Base-by-base conservation (phyloP, 2,329 filamentous ascomycete species). In the Microdochium paspali region DNA sequence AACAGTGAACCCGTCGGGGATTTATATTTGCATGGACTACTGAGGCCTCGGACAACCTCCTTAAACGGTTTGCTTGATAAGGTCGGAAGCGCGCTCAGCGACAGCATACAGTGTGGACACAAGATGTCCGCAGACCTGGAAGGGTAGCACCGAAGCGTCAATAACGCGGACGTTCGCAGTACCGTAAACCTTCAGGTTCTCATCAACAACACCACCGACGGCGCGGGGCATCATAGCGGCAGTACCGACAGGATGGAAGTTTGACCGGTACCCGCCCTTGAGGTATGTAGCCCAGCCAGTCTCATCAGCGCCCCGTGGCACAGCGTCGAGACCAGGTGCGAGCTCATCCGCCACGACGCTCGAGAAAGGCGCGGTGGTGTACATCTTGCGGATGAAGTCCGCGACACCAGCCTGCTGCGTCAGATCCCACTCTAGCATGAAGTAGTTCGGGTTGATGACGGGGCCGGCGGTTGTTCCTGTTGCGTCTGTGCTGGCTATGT, bases 51-150 rank as follows among this genome's bases (percentile, higher is more conserved):
- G n/a, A n/a, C n/a, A n/a, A n/a, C n/a, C n/a, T n/a, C n/a, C n/a
- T n/a, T n/a, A n/a, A n/a, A n/a, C n/a, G n/a, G n/a, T n/a, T n/a
- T n/a, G 15, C 26, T 56, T 57, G 42, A 64, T 63, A 7, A 65
- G 55, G 2, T 60, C 55, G 25, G 66, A 55, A 3, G 58, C 60
- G 55, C 71, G 74, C 58, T 79, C 76, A 9, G 65, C 74, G 46
- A 76, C 58, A 55, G 73, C 74, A 51, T 79, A 79, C 6, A 78
- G 65, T 1, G 69, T 70, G 45, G 73, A 71, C 44, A 75, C 73
- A 28, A 75, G 70, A 18, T 75, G 66, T 1, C 56, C 71, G 67
- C 61, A 75, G 60, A 53, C 68, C 64, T 64, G 74, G 65, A 73
- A 61, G 2, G 73, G 73, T 28, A 77, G 57, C 13, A 75, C 56